These are phyloP conservation scores for Gentiana dahurica DNA, from an alignment of 257 asterid species.

Conservation along the genomic window DNA sequence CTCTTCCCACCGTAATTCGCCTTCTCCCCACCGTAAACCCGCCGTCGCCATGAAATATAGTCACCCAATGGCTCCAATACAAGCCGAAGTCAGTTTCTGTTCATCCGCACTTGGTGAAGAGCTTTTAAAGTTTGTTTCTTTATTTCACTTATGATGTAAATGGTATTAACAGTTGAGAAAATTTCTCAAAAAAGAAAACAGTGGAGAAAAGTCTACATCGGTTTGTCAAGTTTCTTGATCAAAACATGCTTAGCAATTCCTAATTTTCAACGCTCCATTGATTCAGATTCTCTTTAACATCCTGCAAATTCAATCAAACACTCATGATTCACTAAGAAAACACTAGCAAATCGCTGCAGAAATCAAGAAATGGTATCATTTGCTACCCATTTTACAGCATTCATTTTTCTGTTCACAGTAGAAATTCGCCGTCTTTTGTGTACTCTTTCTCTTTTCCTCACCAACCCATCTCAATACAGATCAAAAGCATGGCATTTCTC, in stretches of 20 bases:
- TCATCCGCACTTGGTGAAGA: too few species aligned
- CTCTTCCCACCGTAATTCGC: too few species aligned
- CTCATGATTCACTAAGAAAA: neutral
- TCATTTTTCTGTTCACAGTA: conserved; percentile 50
- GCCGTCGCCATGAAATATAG: too few species aligned
- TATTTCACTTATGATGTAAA: too few species aligned
- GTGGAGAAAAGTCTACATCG: neutral
- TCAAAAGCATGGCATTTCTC: conserved; percentile 71
- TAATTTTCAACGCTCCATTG: neutral
- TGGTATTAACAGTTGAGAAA: too few species aligned
- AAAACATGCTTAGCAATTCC: neutral
- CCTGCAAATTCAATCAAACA: neutral
- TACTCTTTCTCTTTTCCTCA: conserved; percentile 49
- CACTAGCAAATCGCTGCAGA: too few species aligned
- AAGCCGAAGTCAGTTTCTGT: too few species aligned
- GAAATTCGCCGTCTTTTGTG: conserved; percentile 57
- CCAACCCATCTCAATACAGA: conserved; percentile 54
- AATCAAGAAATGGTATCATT: conserved; percentile 42
- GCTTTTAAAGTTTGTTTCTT: too few species aligned
- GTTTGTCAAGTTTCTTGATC: neutral
- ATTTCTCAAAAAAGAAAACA: too few species aligned
- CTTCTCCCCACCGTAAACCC: too few species aligned
- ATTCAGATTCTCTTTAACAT: neutral
- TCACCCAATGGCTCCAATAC: too few species aligned
- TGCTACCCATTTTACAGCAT: conserved; percentile 68